Conservation (phyloP, 495 filamentous ascomycete species). For the Penicillium alfredii region DNA sequence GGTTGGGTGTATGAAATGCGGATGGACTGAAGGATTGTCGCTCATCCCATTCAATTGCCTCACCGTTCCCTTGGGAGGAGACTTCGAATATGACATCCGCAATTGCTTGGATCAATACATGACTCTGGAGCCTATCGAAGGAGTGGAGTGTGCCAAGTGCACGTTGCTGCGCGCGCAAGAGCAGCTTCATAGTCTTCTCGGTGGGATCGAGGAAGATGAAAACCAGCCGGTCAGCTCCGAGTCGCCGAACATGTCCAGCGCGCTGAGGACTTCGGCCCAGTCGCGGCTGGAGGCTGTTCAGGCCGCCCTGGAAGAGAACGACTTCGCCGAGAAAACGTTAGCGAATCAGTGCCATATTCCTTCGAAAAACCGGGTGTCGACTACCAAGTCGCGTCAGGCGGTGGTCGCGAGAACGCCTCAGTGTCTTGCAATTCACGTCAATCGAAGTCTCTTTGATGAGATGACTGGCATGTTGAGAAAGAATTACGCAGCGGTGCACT, state of each 20-base stretch:
- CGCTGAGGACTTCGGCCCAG: slow-evolving; percentile 30
- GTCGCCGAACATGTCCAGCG: slow-evolving; percentile 20
- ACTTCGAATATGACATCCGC: slow-evolving; percentile 54
- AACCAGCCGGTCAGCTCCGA: slow-evolving; percentile 12
- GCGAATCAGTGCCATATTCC: slow-evolving; percentile 67
- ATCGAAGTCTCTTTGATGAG: slow-evolving; percentile 87
- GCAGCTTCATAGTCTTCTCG: slow-evolving; percentile 44
- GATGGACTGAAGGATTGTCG: slow-evolving; percentile 77
- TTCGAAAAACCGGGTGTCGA: slow-evolving; percentile 57
- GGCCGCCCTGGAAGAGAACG: slow-evolving; percentile 66
- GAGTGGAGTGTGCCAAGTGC: slow-evolving; percentile 88
- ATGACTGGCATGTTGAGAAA: slow-evolving; percentile 69
- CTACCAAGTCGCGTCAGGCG: slow-evolving; percentile 83
- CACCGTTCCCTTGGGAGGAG: slow-evolving; percentile 67
- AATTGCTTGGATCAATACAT: slow-evolving; percentile 84
- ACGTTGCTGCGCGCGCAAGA: slow-evolving; percentile 57
- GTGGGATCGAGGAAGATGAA: slow-evolving; percentile 28
- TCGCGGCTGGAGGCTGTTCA: slow-evolving; percentile 57
- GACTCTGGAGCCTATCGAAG: slow-evolving; percentile 72
- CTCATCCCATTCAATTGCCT: slow-evolving; percentile 92
- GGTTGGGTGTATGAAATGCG: slow-evolving; percentile 81
- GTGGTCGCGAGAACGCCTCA: slow-evolving; percentile 76
- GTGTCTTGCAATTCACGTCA: slow-evolving; percentile 78
- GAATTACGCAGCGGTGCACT: slow-evolving; percentile 71
- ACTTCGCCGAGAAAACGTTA: slow-evolving; percentile 72